These are phyloP conservation scores for Diaporthe destruens DNA, from an alignment of 2,329 filamentous ascomycete genomes.

Conservation along the genomic window DNA sequence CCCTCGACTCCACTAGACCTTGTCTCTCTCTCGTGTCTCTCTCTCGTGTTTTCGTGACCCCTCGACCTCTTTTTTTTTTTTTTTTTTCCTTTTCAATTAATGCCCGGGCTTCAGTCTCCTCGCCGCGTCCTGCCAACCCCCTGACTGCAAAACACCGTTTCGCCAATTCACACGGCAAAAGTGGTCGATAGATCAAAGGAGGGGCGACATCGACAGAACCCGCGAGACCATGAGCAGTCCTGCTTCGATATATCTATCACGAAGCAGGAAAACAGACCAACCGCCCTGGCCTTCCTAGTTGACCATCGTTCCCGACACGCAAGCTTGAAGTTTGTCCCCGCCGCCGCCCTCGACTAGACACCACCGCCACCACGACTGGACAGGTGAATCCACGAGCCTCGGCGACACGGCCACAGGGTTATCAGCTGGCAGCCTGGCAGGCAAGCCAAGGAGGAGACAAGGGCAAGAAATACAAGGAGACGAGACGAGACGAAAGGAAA, in stretches of 20 bases:
- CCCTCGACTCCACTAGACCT: conserved; percentile 22
- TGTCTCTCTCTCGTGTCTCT: neutral
- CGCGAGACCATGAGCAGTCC: conserved; percentile 32
- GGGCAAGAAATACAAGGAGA: neutral
- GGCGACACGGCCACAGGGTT: neutral
- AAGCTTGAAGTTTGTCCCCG: neutral
- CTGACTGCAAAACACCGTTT: neutral
- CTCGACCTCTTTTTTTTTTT: too few species aligned
- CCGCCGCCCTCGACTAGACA: neutral
- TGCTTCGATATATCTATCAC: conserved; percentile 21
- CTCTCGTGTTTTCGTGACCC: neutral
- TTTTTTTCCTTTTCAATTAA: neutral
- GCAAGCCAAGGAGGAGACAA: neutral
- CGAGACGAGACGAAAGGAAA: neutral
- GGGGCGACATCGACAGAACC: neutral
- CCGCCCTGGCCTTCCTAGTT: conserved; percentile 22
- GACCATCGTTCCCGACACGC: neutral
- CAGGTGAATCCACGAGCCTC: neutral
- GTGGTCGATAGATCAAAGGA: neutral
- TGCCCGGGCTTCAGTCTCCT: neutral
- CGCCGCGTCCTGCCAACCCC: neutral
- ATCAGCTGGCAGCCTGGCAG: neutral
- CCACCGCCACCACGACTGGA: neutral
- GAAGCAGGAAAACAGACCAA: conserved; percentile 29
- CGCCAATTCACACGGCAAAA: neutral